Conservation (phyloP, 208 protist genomes). For the Acanthamoeba culbertsoni region DNA sequence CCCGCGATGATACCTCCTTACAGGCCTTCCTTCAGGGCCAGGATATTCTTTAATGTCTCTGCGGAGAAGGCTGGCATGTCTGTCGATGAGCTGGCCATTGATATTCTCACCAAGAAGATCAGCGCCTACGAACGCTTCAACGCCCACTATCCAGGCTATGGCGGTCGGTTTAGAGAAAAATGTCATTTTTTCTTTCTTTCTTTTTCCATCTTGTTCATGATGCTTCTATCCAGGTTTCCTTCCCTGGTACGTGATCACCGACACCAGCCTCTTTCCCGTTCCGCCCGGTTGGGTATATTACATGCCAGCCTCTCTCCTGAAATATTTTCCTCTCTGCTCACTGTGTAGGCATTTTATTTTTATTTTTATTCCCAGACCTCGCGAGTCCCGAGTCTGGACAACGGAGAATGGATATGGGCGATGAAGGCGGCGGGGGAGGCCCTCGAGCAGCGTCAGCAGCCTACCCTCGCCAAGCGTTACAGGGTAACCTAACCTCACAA, state of each 20-base stretch:
- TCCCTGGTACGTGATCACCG: conserved; percentile 72
- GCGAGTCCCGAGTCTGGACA: conserved; percentile 72
- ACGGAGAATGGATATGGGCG: conserved; percentile 77
- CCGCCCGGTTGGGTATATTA: conserved; percentile 36
- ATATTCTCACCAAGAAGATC: conserved; percentile 68
- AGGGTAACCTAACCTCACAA: background rate
- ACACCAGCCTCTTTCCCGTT: conserved; percentile 53
- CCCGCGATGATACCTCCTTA: background rate
- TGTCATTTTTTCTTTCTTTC: background rate
- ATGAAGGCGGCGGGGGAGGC: conserved; percentile 45
- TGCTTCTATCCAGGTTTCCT: conserved; percentile 62
- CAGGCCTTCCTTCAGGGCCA: background rate
- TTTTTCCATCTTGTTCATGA: background rate
- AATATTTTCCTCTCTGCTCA: too few relatives aligned
- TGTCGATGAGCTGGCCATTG: conserved; percentile 47
- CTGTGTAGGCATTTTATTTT: too few relatives aligned
- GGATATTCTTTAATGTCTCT: background rate
- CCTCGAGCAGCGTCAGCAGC: background rate
- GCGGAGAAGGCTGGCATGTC: background rate
- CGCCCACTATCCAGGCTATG: conserved; percentile 64
- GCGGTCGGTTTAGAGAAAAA: background rate
- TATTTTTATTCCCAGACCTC: too few relatives aligned
- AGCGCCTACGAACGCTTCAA: conserved; percentile 70
- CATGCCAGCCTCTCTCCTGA: background rate
- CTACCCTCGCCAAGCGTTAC: background rate